Evolutionary conservation across 345 rosid genomes (phyloP).

Genomic region (Lepidium sativum): DNA sequence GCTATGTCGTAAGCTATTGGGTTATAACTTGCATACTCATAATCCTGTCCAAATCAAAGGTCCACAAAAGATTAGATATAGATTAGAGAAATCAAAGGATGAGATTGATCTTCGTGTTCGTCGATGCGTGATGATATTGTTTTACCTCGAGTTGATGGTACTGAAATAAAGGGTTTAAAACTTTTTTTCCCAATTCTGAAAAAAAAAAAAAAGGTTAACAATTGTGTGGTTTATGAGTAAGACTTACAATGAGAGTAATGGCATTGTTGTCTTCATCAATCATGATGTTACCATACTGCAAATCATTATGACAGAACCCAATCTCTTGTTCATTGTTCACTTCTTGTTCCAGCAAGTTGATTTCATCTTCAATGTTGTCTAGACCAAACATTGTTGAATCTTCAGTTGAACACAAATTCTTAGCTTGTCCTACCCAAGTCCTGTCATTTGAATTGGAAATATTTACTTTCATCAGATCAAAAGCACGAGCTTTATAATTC

Average conservation of each 20-base stretch:
- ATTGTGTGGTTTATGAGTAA: not conserved
- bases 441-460: conserved; percentile 26
- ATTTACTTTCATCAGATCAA: not conserved
- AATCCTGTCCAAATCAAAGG: conserved; percentile 46
- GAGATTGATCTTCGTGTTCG: not conserved
- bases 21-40: conserved; percentile 83
- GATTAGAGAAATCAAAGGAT: not conserved
- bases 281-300: conserved; percentile 97
- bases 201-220: not conserved
- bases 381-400: conserved; percentile 48
- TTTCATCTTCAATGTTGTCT: conserved; percentile 54
- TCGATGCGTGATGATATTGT: not conserved
- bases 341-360: conserved; percentile 47
- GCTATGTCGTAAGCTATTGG: conserved; percentile 87
- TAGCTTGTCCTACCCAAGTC: conserved; percentile 58
- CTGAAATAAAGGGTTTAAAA: not conserved
- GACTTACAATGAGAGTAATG: conserved; percentile 73
- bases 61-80: not conserved
- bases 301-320: conserved; percentile 92
- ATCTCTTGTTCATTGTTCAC: conserved; percentile 39
- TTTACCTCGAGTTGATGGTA: conserved; percentile 6
- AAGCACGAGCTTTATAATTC: not conserved
- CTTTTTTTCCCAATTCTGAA: conserved; percentile 1
- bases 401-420: conserved; percentile 41
- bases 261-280: conserved; percentile 71